phyloP scores from a whole-genome alignment of 768 basidiomycete genomes.

The Pleurotus tuber-regium region DNA sequence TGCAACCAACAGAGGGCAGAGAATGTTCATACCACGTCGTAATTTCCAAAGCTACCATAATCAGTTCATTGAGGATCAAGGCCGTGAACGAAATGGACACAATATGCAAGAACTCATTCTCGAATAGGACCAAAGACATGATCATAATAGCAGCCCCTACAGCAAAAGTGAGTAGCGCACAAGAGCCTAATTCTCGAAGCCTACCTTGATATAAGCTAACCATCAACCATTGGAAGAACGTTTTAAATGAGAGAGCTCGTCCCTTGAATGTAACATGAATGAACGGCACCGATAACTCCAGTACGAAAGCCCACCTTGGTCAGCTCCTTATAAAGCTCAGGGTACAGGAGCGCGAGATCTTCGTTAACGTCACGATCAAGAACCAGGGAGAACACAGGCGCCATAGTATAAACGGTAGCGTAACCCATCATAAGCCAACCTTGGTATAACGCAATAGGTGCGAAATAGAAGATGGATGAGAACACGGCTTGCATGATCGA shows the following conservation, averaged over 20 bases:
- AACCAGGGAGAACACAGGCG: slow-evolving; percentile 96
- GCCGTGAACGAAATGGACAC: slow-evolving; percentile 98
- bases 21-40: slow-evolving; percentile 76
- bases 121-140: slow-evolving; percentile 92
- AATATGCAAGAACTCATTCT: slow-evolving; percentile 96
- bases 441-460: slow-evolving; percentile 96
- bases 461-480: slow-evolving; percentile 89
- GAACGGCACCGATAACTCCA: not conserved
- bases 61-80: slow-evolving; percentile 91
- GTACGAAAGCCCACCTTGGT: slow-evolving; percentile 89
- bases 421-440: slow-evolving; percentile 98
- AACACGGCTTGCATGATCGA: slow-evolving; percentile 98
- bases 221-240: slow-evolving; percentile 97
- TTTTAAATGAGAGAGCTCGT: slow-evolving; percentile 92
- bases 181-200: slow-evolving; percentile 9
- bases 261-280: slow-evolving; percentile 49
- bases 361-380: slow-evolving; percentile 95
- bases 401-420: slow-evolving; percentile 97
- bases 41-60: slow-evolving; percentile 98
- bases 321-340: slow-evolving; percentile 96
- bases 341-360: slow-evolving; percentile 92
- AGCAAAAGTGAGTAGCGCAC: not conserved
- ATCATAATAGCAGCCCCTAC: slow-evolving; percentile 98
- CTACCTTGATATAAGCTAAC: slow-evolving; percentile 96
- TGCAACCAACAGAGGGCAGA: not conserved